Base-by-base conservation (phyloP, 805 yeast species). In the Lipomyces yamadae region DNA sequence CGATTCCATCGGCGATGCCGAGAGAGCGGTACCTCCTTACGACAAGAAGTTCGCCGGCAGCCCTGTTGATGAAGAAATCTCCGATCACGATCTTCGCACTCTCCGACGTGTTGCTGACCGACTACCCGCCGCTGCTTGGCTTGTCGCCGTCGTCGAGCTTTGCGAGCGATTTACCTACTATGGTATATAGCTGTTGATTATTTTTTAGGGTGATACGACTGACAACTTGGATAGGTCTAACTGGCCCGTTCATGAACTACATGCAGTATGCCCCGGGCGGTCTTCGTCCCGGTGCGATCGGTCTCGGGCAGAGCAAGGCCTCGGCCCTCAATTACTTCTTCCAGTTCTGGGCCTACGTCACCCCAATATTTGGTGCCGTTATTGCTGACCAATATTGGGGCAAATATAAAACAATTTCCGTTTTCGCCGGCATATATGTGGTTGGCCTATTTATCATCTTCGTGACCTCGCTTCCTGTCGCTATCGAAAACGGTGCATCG, bases 151-250 rank as follows among this genome's bases (percentile, higher is more conserved):
- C 56, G 91, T 90, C 53, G 96, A 90, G 79, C 85, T 90, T 69
- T 85, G 93, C 58, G 96, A 90, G 78, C 84, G 96, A 72, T 90
- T 90, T 76, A 84, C 94, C 11, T 90, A 87, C 80, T 90, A 90
- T 74, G 95, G 96, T 74, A n/a, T 45, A 30, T 58, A 3, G 48
- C 1, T 8, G 29, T 53, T 33, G 30, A 8, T 33, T n/a, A n/a
- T 13, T 24, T 8, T 59, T 24, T 33, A 42, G 29, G 3, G 11
- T 35, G 11, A n/a, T 55, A 33, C 4, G 2, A 24, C 48, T 54
- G 29, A 15, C 57, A 24, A 29, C 52, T 15, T 53, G 55, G 48
- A 10, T 8, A 54, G 58, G 64, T 15, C 80, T 89, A 67, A 83
- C 88, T 58, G 89, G 90, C 66, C 89, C 91, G 6, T 86, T 90